Percentiles rank a stretch among this genome's conserved stretches.
phyloP scores from a whole-genome alignment of 768 basidiomycete species.

The Tremella fuciformis region DNA sequence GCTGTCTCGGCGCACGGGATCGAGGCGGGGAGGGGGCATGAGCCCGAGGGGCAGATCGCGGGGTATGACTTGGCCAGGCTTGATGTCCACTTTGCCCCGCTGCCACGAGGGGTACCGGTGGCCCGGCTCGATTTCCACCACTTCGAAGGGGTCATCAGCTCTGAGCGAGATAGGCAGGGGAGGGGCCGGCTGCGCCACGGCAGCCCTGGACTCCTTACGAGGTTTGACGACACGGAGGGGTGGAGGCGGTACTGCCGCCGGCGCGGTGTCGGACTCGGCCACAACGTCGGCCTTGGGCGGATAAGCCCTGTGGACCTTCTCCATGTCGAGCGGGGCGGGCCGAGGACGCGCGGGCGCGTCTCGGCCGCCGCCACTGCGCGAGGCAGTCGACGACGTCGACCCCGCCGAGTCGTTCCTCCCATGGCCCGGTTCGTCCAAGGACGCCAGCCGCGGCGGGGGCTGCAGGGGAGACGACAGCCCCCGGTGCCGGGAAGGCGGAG shows the following conservation, averaged over 20 bases:
- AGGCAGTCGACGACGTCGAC: too few species aligned
- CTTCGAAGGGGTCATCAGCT: constrained; percentile 35
- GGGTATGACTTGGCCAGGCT: constrained; percentile 39
- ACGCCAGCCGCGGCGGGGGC: too few species aligned
- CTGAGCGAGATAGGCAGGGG: background rate
- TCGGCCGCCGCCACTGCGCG: background rate
- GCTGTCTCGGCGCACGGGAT: background rate
- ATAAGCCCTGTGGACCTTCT: constrained; percentile 16
- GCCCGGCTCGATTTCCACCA: constrained; percentile 35
- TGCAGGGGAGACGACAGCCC: too few species aligned
- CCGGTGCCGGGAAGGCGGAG: too few species aligned
- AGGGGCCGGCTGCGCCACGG: background rate
- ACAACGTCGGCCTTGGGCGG: constrained; percentile 12
- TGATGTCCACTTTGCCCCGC: constrained; percentile 41
- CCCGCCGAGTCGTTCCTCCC: too few species aligned
- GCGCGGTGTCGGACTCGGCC: constrained; percentile 8
- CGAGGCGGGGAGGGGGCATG: background rate
- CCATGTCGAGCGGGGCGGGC: constrained; percentile 26
- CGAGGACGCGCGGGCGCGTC: constrained; percentile 1
- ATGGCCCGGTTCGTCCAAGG: too few species aligned
- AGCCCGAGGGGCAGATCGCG: background rate
- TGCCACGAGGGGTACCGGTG: constrained; percentile 45
- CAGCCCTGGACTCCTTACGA: background rate
- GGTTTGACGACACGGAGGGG: constrained; percentile 2
- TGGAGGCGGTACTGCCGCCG: constrained; percentile 4